phyloP scores from a whole-genome alignment of 2,329 filamentous ascomycete species.

The Fusarium tricinctum region DNA sequence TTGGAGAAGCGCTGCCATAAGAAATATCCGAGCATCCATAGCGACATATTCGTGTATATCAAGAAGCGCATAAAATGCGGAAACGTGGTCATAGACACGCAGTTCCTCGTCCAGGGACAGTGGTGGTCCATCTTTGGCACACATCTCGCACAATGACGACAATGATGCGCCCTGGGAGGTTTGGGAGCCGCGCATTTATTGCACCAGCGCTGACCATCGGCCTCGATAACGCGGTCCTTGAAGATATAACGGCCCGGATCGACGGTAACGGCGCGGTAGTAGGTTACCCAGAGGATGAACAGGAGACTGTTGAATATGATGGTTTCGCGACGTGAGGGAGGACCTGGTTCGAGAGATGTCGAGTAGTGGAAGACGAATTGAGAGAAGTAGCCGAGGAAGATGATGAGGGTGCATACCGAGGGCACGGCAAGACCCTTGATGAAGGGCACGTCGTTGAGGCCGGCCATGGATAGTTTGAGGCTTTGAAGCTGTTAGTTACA shows the following conservation, averaged over 20 bases:
- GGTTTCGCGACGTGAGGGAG: slow-evolving; percentile 69
- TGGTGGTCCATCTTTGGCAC: slow-evolving; percentile 89
- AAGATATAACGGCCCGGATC: slow-evolving; percentile 70
- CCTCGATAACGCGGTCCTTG: slow-evolving; percentile 54
- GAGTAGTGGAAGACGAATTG: slow-evolving; percentile 76
- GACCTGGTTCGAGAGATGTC: slow-evolving; percentile 68
- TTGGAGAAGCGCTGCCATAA: slow-evolving; percentile 70
- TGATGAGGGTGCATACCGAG: slow-evolving; percentile 74
- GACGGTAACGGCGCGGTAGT: slow-evolving; percentile 71
- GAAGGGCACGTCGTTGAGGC: slow-evolving; percentile 58
- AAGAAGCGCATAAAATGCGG: slow-evolving; percentile 88
- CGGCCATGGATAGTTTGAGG: slow-evolving; percentile 58
- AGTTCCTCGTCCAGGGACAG: slow-evolving; percentile 88
- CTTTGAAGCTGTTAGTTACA: slow-evolving; percentile 27
- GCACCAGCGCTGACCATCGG: slow-evolving; percentile 71
- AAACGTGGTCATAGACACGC: slow-evolving; percentile 84
- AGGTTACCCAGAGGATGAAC: slow-evolving; percentile 75
- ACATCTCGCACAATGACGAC: slow-evolving; percentile 79
- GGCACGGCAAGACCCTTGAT: slow-evolving; percentile 75
- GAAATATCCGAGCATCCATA: slow-evolving; percentile 72
- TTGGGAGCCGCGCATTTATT: slow-evolving; percentile 81
- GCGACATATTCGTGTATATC: slow-evolving; percentile 74
- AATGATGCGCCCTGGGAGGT: slow-evolving; percentile 85
- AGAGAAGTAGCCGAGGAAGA: slow-evolving; percentile 78
- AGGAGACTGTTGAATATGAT: slow-evolving; percentile 77